phyloP scores from a whole-genome alignment of 2,329 filamentous ascomycete genomes.

The Colletotrichum tabaci region DNA sequence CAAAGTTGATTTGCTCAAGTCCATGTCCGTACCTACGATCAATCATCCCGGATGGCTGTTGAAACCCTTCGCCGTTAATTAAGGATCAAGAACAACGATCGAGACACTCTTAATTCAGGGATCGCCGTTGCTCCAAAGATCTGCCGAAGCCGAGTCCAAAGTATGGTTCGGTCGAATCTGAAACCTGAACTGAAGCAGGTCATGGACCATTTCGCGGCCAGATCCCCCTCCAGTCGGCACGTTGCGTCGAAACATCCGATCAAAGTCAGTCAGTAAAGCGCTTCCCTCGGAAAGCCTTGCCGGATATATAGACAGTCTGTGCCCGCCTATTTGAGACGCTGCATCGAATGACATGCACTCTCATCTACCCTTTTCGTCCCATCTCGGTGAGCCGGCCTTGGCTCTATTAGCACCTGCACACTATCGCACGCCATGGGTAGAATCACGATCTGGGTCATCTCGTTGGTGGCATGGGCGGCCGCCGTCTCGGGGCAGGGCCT shows the following conservation, averaged over 20 bases:
- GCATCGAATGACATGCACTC: not conserved
- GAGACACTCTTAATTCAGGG: too few relatives aligned
- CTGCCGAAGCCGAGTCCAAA: not conserved
- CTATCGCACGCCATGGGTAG: not conserved
- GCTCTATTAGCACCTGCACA: not conserved
- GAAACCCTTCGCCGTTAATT: too few relatives aligned
- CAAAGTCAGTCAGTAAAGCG: not conserved
- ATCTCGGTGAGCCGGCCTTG: not conserved
- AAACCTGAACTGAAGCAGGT: conserved; percentile 18
- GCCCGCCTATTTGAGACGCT: conserved; percentile 4
- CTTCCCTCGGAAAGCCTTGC: not conserved
- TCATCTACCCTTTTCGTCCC: not conserved
- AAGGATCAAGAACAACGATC: too few relatives aligned
- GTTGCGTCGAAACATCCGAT: conserved; percentile 6
- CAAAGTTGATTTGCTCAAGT: too few relatives aligned
- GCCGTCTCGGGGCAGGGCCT: conserved; percentile 53
- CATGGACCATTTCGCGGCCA: not conserved
- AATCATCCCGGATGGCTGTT: too few relatives aligned
- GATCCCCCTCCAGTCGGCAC: too few relatives aligned
- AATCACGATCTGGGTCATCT: not conserved
- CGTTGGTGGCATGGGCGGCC: not conserved
- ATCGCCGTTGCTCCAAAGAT: too few relatives aligned
- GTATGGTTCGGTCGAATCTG: conserved; percentile 14
- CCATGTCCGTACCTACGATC: too few relatives aligned
- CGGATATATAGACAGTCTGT: conserved; percentile 12